Base-by-base conservation (phyloP, 768 basidiomycete genomes). In the Phylloporus arenicola region DNA sequence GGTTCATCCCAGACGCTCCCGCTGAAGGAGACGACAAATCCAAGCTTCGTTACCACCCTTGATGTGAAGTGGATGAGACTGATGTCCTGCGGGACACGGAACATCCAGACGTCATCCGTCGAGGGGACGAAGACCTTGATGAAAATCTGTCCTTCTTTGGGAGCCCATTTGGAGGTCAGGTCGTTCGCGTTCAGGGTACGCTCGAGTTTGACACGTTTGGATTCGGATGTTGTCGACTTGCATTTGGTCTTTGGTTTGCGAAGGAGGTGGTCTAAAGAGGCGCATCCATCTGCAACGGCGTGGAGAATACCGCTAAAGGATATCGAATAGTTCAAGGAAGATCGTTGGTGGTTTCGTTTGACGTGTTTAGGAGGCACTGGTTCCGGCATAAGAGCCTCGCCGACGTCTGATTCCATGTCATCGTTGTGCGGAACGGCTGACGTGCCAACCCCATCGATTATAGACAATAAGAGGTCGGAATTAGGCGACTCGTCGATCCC, bases 121-220 rank as follows among this genome's bases (percentile, higher is more conserved):
- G 63, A 60, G 31, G 70, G 70, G 9, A 72, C 70, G 39, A 68
- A 66, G 12, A 73, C 69, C 55, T 73, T 73, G 61, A 73, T 57
- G 48, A 70, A 34, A 44, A 73, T 73, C 54, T 56, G 59, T 4
- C 68, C 70, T 24, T 66, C 54, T 27, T 57, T 57, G 27, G 72
- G 62, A 19, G 61, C 61, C 72, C 72, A 73, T 43, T 55, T 59
- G 5, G 47, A 42, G 12, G 20, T 49, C 25, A 43, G 22, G 14
- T 54, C 47, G 25, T 43, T 37, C 17, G 22, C 16, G 16, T 50
- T 50, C 14, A 22, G 16, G 14, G 17, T 3, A 25, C 12, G 42
- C 29, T 39, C 37, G 20, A 6, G 33, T 29, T 47, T 27, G 31
- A 4, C 14, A 3, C 12, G 44, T 33, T 33, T 43, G 20, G 10